Percentiles rank a stretch among this genome's conserved stretches.
These are phyloP conservation scores for Hymenoscyphus infarciens DNA, from an alignment of 2,329 filamentous ascomycete species.

Conservation along the genomic window DNA sequence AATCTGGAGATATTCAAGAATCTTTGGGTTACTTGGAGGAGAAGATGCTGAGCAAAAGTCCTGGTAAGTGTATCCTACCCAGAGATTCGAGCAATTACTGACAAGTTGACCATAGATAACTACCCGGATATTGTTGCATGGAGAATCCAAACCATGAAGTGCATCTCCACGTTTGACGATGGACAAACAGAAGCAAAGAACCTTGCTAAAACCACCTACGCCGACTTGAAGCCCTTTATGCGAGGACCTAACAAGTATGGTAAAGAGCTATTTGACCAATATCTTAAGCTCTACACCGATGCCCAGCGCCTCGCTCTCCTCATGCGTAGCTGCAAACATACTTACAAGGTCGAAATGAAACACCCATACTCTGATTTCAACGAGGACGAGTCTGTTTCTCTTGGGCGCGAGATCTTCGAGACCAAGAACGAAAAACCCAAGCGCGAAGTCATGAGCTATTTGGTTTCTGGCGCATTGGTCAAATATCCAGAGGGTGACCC, in stretches of 20 bases:
- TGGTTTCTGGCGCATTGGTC: background rate
- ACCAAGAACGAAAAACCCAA: background rate
- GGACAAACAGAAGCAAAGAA: background rate
- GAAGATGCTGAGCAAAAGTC: background rate
- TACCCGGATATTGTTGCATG: constrained; percentile 12
- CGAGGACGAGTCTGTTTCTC: background rate
- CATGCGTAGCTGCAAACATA: background rate
- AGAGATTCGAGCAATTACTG: background rate
- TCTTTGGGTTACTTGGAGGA: background rate
- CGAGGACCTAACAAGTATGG: too few relatives aligned
- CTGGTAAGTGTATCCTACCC: background rate
- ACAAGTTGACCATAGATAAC: background rate
- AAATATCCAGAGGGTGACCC: constrained; percentile 5
- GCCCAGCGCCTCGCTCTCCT: background rate
- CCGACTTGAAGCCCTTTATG: constrained; percentile 1
- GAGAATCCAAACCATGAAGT: constrained; percentile 11
- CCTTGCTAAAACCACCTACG: background rate
- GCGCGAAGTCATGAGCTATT: background rate
- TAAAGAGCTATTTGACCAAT: background rate
- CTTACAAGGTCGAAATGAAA: background rate
- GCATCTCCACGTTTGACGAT: background rate
- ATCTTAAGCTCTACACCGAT: background rate
- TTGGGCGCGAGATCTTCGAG: too few relatives aligned
- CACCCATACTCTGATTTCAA: background rate
- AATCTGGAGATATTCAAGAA: background rate